These are phyloP conservation scores for Fusarium guadeloupense DNA, from an alignment of 2,329 filamentous ascomycete species.

Conservation along the genomic window DNA sequence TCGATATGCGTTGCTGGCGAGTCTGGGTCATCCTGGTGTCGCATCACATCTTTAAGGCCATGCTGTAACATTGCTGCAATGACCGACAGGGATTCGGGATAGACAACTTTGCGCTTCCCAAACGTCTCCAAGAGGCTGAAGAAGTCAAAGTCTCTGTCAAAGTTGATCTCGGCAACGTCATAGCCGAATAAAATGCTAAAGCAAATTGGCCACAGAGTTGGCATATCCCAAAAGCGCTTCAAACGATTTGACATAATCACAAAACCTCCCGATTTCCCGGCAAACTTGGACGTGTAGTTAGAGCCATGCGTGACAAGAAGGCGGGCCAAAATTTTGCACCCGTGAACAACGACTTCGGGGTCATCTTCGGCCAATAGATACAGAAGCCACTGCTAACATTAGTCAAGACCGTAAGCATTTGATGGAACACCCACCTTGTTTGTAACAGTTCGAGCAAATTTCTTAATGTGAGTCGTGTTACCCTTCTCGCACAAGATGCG, in stretches of 20 bases:
- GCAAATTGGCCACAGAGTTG: constrained; percentile 85
- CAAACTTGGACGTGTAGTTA: constrained; percentile 85
- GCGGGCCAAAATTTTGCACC: constrained; percentile 83
- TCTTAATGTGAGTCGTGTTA: constrained; percentile 75
- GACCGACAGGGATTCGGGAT: constrained; percentile 81
- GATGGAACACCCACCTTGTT: constrained; percentile 73
- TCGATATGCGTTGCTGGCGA: constrained; percentile 54
- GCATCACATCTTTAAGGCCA: constrained; percentile 76
- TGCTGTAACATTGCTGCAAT: constrained; percentile 89
- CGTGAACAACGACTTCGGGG: constrained; percentile 81
- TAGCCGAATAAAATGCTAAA: constrained; percentile 89
- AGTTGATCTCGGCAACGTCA: constrained; percentile 78
- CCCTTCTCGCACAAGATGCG: constrained; percentile 79
- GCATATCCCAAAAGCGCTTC: constrained; percentile 87
- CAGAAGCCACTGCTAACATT: constrained; percentile 76
- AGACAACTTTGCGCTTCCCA: constrained; percentile 71
- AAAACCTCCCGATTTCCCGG: constrained; percentile 85
- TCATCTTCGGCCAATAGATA: constrained; percentile 91
- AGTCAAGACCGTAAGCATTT: background rate
- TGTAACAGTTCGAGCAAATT: constrained; percentile 93
- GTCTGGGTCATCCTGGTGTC: constrained; percentile 67
- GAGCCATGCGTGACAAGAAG: constrained; percentile 84
- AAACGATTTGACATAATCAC: constrained; percentile 83
- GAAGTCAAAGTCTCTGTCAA: constrained; percentile 77
- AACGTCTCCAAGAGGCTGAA: constrained; percentile 80